Evolutionary conservation across 257 asterid genomes (phyloP), one percentile per base, ranked within the genome.

Genomic region (Forsythia suspensa): DNA sequence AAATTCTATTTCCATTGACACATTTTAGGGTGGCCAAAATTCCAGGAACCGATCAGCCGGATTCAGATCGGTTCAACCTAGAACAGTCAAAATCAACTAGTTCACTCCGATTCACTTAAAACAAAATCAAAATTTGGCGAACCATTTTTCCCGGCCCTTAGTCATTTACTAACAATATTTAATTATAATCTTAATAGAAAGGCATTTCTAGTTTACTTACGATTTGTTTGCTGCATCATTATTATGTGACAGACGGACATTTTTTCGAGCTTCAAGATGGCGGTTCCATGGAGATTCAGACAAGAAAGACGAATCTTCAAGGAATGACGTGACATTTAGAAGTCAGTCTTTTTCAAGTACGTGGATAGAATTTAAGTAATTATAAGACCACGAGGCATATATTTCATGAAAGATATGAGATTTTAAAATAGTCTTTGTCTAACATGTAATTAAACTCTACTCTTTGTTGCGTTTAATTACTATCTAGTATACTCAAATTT

Each of bases 211-310:
- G 2, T 61, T 24, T 0, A 8, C 39, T 21, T 63, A 29, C 10
- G 70, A 63, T 63, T 10, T 24, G 39, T 24, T 55, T 63, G 5
- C 6, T 21, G 39, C 40, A 21, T 21, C 3, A 29, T 24, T 4
- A 24, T 57, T 20, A 20, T 61, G 69, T 63, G 69, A 24, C 84
- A 85, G 91, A 82, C 76, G 9, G 80, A 83, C 68, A 74, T 87
- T 13, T 85, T 76, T 61, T 85, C 85, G 52, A 79, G 84, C 84
- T 76, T 87, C 39, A 87, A 83, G 80, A 82, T 76, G 41, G 87
- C 69, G 12, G 73, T 78, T 9, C 84, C 83, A 24, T 73, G 87
- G 90, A 79, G 86, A 79, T 74, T 82, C 24, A 77, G 80, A 57
- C 75, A 84, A 21, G 39, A 63, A 63, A 21, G 39, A 21, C 16